phyloP scores from a whole-genome alignment of 345 rosid genomes.

The Clarkia xantiana region DNA sequence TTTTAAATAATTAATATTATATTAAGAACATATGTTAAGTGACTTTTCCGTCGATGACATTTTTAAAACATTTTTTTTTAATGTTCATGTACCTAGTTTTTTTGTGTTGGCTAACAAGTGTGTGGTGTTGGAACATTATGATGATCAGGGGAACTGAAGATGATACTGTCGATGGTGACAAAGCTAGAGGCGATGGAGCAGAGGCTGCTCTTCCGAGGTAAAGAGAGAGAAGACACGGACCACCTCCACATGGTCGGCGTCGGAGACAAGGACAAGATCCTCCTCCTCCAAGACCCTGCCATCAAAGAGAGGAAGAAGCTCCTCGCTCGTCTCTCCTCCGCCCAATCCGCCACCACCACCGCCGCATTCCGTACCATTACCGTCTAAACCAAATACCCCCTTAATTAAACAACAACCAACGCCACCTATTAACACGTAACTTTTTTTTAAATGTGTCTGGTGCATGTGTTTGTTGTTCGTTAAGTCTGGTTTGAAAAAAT shows the following conservation, averaged over 20 bases:
- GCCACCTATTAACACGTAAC: too few relatives aligned
- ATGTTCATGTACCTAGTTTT: too few relatives aligned
- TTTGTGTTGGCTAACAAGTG: too few relatives aligned
- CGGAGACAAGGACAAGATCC: constrained; percentile 66
- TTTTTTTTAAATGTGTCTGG: too few relatives aligned
- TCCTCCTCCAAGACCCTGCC: constrained; percentile 76
- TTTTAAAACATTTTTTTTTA: too few relatives aligned
- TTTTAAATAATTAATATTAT: too few relatives aligned
- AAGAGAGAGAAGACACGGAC: constrained; percentile 69
- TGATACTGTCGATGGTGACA: constrained; percentile 52
- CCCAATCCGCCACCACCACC: constrained; percentile 12
- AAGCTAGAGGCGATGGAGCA: constrained; percentile 72
- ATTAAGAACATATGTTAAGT: too few relatives aligned
- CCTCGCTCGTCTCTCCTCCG: constrained; percentile 15
- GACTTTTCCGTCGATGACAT: too few relatives aligned
- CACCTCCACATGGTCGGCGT: constrained; percentile 91
- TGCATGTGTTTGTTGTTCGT: too few relatives aligned
- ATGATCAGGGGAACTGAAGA: constrained; percentile 81
- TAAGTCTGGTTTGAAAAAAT: too few relatives aligned
- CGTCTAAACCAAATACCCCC: constrained; percentile 19
- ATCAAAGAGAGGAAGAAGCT: constrained; percentile 69
- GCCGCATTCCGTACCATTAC: constrained; percentile 36
- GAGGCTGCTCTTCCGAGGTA: constrained; percentile 77
- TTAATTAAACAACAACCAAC: too few relatives aligned
- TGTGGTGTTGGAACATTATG: neutral